Percentiles rank a stretch among this genome's conserved stretches.
Conservation (phyloP, 2,329 filamentous ascomycete genomes). For the Chaetomiaceae sp. region DNA sequence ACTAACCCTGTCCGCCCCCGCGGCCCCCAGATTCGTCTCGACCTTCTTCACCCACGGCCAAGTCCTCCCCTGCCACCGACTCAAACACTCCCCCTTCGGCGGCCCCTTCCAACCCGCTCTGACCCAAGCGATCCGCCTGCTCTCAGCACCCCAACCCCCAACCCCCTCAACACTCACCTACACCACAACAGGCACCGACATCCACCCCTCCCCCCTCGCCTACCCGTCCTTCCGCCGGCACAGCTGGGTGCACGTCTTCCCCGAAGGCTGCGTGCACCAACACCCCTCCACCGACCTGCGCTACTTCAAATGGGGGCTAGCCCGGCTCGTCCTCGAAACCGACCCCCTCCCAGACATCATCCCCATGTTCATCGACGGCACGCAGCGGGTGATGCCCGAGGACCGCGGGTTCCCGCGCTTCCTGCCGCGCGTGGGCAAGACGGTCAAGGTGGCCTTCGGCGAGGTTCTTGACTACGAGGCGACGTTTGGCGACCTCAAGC, state of each 20-base stretch:
- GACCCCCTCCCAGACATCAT: constrained; percentile 84
- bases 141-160: constrained; percentile 61
- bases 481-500: constrained; percentile 72
- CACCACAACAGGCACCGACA: constrained; percentile 62
- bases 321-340: constrained; percentile 83
- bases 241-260: constrained; percentile 92
- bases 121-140: constrained; percentile 75
- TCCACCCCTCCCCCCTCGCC: constrained; percentile 65
- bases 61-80: constrained; percentile 82
- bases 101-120: constrained; percentile 89
- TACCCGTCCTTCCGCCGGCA: constrained; percentile 61
- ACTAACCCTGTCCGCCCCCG: neutral
- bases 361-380: constrained; percentile 91
- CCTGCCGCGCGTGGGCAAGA: constrained; percentile 68
- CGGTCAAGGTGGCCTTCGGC: constrained; percentile 71
- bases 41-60: constrained; percentile 87
- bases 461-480: constrained; percentile 67
- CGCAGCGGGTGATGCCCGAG: constrained; percentile 84
- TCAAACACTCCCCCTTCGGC: constrained; percentile 70
- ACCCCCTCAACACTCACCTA: constrained; percentile 48
- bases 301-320: constrained; percentile 98
- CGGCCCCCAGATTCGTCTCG: constrained; percentile 55
- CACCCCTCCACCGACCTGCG: constrained; percentile 72
- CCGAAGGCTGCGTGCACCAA: constrained; percentile 92
- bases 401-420: constrained; percentile 73